Conservation (phyloP, 352 stramenopile genomes). For the Globisporangium radiosum region DNA sequence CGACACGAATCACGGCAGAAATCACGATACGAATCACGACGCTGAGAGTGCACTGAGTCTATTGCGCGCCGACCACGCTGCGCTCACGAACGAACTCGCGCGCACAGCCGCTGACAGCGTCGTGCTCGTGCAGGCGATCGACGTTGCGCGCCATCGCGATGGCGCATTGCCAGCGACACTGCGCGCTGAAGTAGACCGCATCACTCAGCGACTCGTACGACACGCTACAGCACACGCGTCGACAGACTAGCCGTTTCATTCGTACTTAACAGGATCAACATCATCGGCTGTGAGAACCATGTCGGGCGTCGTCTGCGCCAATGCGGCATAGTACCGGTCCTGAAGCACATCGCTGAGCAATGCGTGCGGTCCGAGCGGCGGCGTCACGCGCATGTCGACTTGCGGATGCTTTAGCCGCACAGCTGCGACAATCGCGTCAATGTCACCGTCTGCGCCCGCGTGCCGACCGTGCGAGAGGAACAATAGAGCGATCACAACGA, state of each 20-base stretch:
- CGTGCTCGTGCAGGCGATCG: constrained; percentile 57
- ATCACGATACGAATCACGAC: neutral
- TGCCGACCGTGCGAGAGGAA: constrained; percentile 77
- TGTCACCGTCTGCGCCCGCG: constrained; percentile 66
- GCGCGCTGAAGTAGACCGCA: constrained; percentile 47
- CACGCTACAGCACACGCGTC: neutral
- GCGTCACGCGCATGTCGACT: constrained; percentile 53
- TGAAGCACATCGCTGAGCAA: constrained; percentile 57
- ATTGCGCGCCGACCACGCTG: constrained; percentile 37
- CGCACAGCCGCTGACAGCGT: constrained; percentile 53
- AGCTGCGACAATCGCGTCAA: constrained; percentile 61
- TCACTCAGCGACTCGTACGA: constrained; percentile 29
- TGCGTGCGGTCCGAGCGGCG: constrained; percentile 57
- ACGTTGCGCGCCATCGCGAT: constrained; percentile 44
- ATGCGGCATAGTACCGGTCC: constrained; percentile 45
- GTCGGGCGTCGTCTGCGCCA: constrained; percentile 20
- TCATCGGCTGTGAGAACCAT: constrained; percentile 13
- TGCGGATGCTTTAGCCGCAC: constrained; percentile 32
- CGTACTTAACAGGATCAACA: neutral
- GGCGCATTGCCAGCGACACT: constrained; percentile 48
- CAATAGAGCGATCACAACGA: constrained; percentile 64
- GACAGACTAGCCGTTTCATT: neutral
- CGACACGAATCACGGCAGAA: neutral
- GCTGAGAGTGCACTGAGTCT: constrained; percentile 17
- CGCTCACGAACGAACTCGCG: constrained; percentile 55